phyloP scores from a whole-genome alignment of 495 filamentous ascomycete species.

The Lepidopterella palustris region DNA sequence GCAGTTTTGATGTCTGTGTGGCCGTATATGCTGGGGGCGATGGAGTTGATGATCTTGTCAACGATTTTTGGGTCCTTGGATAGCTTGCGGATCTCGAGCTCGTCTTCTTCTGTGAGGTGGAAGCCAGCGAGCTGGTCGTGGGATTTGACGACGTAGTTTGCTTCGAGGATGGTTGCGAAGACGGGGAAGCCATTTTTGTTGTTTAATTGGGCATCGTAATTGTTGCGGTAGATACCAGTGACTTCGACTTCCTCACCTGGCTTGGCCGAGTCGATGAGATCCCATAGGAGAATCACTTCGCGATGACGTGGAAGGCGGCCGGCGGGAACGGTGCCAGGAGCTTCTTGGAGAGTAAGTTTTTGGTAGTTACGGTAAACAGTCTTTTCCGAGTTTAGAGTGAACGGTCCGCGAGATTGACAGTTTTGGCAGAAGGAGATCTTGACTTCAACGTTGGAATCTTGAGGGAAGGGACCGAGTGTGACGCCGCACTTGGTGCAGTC shows the following conservation, averaged over 20 bases:
- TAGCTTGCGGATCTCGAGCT: slow-evolving; percentile 81
- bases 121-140: slow-evolving; percentile 98
- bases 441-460: slow-evolving; percentile 92
- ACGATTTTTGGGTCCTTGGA: slow-evolving; percentile 85
- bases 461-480: slow-evolving; percentile 91
- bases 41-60: slow-evolving; percentile 89
- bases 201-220: slow-evolving; percentile 95
- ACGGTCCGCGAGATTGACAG: slow-evolving; percentile 93
- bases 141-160: slow-evolving; percentile 92
- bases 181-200: slow-evolving; percentile 99
- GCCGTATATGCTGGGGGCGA: slow-evolving; percentile 96
- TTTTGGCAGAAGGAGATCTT: slow-evolving; percentile 95
- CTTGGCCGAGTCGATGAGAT: slow-evolving; percentile 94
- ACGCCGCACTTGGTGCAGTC: slow-evolving; percentile 89
- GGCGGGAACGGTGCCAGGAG: slow-evolving; percentile 92
- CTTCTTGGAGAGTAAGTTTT: slow-evolving; percentile 94
- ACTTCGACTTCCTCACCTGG: slow-evolving; percentile 97
- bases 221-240: slow-evolving; percentile 96
- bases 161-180: slow-evolving; percentile 95
- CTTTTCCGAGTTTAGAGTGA: slow-evolving; percentile 93
- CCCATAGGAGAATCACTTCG: slow-evolving; percentile 93
- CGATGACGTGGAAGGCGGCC: slow-evolving; percentile 92
- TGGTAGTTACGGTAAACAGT: slow-evolving; percentile 99
- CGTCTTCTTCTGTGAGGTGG: slow-evolving; percentile 90
- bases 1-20: slow-evolving; percentile 98